Evolutionary conservation across 345 rosid genomes (phyloP), one percentile per base, ranked within the genome.

Genomic region (Psidium guajava): DNA sequence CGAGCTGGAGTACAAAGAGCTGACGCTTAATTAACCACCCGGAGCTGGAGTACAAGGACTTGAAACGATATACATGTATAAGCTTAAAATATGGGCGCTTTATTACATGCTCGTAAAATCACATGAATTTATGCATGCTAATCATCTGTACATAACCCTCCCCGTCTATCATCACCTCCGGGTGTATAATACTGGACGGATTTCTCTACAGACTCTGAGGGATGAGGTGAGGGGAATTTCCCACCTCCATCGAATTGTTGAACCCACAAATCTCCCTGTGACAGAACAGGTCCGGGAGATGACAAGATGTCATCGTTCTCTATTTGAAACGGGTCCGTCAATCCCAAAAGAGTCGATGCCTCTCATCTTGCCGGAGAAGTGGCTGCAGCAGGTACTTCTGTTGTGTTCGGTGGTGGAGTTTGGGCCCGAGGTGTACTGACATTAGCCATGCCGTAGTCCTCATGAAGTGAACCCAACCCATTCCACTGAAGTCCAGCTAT

Each of bases 401-500:
- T 5, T 28, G 91, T 53, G 86, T 87, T 90, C 28, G 89, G 16
- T 49, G 97, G 93, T 44, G 95, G 94, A 73, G 95, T 93, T 87
- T 91, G 95, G 57, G 96, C 92, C 75, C 42, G 87, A 24, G 93
- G 90, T 10, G 91, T 86, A 88, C 91, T 88, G 82, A 86, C 88
- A 61, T 88, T 87, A 51, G 88, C 87, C 83, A 89, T 87, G 83
- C 64, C 52, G 73, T 86, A 90, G 88, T 91, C 95, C 21, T 90
- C 90, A 32, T 87, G 73, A 49, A 91, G 90, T 28, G 89, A 59
- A 82, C 88, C 92, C 54, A 92, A 88, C 21, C 90, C 92, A 69
- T 86, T 89, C 97, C 97, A 93, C 74, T 91, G 94, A 27, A 91
- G 89, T 80, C 84, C 91, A 83, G 94, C 96, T 92, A 88, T 49